Base-by-base conservation (phyloP, 768 basidiomycete species). In the Hygrocybe punicea region DNA sequence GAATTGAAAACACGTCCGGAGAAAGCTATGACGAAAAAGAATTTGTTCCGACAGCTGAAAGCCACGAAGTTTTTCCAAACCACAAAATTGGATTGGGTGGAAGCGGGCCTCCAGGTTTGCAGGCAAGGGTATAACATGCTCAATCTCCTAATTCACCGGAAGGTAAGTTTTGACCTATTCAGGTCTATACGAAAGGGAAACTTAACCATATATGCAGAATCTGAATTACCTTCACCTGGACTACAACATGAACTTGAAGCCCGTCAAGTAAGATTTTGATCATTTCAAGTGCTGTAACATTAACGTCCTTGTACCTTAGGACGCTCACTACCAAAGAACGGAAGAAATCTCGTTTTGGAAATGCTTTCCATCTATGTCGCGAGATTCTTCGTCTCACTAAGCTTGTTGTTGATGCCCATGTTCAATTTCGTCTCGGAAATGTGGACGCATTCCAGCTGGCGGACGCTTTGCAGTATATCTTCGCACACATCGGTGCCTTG, bases 1-100 rank as follows among this genome's bases (percentile, higher is more conserved):
- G 93, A 95, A 71, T 79, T 99, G 44, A 86, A 91, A 66, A 87
- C 87, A 53, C 81, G 91, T 46, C 81, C 87, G 5, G 94, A 97
- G 72, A 98, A 97, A 73, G 89, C 97, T 7, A 96, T 97, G 91
- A 89, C 91, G 61, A 98, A 96, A 84, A 93, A 96, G 77, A 97
- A 95, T 67, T 69, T 98, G 50, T 98, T 99, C 83, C 82, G 93
- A 44, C 91, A 94, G 68, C 79, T 94, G 56, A 98, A 98, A 74
- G 88, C 91, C n/a, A 99, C 97, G 57, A 98, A 98, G 74, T 99
- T 99, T 76, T 99, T 99, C 86, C 97, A 98, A 78, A 93, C 91
- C 13, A 99, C 97, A 4, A 92, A 83, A 62, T 75, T 99, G 63
- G 97, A 99, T 72, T 99, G 97, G 97, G 96, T 99, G 36, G 97